phyloP scores from a whole-genome alignment of 257 asterid species.

The Solanum acaule region DNA sequence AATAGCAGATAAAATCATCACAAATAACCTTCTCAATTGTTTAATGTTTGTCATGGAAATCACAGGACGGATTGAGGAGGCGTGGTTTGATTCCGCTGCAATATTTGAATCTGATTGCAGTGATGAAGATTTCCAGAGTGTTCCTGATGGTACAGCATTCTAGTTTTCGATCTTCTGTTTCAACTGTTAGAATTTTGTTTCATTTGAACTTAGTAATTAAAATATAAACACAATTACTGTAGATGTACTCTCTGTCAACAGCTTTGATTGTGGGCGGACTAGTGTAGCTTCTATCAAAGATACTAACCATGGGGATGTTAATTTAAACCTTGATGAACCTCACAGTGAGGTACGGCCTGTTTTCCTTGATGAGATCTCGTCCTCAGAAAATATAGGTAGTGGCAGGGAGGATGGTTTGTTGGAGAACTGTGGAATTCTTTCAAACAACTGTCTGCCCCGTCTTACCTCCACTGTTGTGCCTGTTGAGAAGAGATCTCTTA shows the following conservation, averaged over 20 bases:
- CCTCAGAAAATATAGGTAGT: conserved; percentile 29
- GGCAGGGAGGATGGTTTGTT: conserved; percentile 41
- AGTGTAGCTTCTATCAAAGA: not conserved
- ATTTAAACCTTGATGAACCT: conserved; percentile 5
- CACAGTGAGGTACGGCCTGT: conserved; percentile 22
- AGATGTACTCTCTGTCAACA: conserved; percentile 43
- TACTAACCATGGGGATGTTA: not conserved
- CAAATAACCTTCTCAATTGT: not conserved
- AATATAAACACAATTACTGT: conserved; percentile 5
- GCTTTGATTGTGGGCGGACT: conserved; percentile 31
- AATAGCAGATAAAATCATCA: not conserved
- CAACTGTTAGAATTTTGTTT: not conserved
- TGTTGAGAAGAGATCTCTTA: conserved; percentile 54
- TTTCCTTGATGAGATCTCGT: conserved; percentile 36
- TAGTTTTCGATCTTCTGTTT: not conserved
- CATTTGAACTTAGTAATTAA: not conserved
- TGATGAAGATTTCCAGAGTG: conserved; percentile 81
- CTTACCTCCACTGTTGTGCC: conserved; percentile 60
- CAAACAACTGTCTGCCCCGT: conserved; percentile 78
- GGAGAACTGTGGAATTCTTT: conserved; percentile 66
- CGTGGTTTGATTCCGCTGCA: conserved; percentile 79
- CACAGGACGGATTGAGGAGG: conserved; percentile 67
- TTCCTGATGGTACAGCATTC: conserved; percentile 60
- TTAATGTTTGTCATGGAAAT: not conserved
- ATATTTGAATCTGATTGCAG: conserved; percentile 81